Base-by-base conservation (phyloP, 768 basidiomycete genomes). In the Candolleomyces aberdarensis region DNA sequence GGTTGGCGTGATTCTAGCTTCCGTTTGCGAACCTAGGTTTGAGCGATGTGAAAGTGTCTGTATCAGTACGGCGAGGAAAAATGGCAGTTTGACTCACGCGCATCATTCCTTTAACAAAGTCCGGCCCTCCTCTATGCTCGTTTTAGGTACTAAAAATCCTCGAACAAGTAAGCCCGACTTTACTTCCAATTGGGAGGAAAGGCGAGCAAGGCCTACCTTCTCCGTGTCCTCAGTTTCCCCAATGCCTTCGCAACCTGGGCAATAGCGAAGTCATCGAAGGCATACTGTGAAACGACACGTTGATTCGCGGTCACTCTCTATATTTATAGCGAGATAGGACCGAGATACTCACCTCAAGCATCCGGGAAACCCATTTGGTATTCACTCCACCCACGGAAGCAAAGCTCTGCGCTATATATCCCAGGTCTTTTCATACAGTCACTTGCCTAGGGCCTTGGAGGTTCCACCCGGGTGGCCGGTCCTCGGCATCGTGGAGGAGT, bases 191-290 rank as follows among this genome's bases (percentile, higher is more conserved):
- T 29, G 50, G 57, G n/a, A 50, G 6, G n/a, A 32, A 49, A 8
- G 20, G 31, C 22, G n/a, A 53, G 36, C 1, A 11, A 8, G 36
- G 36, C 53, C 1, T 63, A 84, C 85, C 77, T 87, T 87, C 40
- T 69, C 65, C 10, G 73, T 78, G 66, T 87, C 86, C 8, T 69
- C 72, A 0, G 72, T 72, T 80, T 82, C 19, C 81, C 82, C 3
- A 88, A 72, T 5, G 77, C 60, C 62, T 82, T 84, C 0, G 86
- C 82, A 1, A 87, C 86, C 74, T 87, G 86, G 1, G 85, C 83
- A 53, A 88, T 83, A 1, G 82, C 72, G 63, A 88, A 88, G 63
- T 88, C 86, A 58, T 79, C 80, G 67, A 88, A 88, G 1, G 86
- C 78, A 64, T 87, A 78, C 86, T 87, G 31, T 36, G 32, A 22